A percentile compares a stretch with the other conserved stretches of the same genome.
These are phyloP conservation scores for Brassica carinata DNA, from an alignment of 345 rosid species.

Conservation along the genomic window DNA sequence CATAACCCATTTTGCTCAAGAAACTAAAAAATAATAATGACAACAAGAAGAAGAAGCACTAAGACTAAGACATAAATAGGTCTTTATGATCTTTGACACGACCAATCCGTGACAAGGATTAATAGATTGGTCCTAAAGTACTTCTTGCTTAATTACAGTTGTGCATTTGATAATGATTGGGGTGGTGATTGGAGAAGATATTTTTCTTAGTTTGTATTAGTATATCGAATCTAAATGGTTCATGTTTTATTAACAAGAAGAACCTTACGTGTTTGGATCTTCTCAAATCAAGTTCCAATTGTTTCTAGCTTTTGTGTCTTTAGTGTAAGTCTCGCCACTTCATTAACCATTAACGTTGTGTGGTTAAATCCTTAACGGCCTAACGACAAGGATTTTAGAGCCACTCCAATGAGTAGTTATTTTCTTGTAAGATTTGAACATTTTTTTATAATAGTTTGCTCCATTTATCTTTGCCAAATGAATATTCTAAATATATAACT, in stretches of 20 bases:
- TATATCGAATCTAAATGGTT: conserved; percentile 24
- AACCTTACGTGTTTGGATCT: conserved; percentile 11
- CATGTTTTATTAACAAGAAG: conserved; percentile 30
- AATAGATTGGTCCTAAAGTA: conserved; percentile 25
- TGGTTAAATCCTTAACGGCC: too few species aligned
- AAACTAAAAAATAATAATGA: background rate
- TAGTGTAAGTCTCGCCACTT: too few species aligned
- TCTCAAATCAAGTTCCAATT: background rate
- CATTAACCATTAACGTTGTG: too few species aligned
- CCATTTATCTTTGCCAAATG: too few species aligned
- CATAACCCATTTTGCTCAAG: conserved; percentile 27
- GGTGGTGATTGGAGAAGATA: conserved; percentile 24
- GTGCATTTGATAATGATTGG: conserved; percentile 25
- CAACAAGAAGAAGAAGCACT: conserved; percentile 26
- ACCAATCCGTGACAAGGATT: conserved; percentile 22
- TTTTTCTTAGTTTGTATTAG: conserved; percentile 22
- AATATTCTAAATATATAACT: too few species aligned
- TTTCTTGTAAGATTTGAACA: too few species aligned
- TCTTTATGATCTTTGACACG: conserved; percentile 27
- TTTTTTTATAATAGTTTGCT: too few species aligned
- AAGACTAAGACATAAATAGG: conserved; percentile 6
- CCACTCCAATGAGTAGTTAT: too few species aligned
- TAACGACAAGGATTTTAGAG: too few species aligned
- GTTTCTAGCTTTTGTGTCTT: background rate
- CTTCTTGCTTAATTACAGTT: conserved; percentile 19